A percentile compares a stretch with the other conserved stretches of the same genome.
Conservation (phyloP, 345 rosid species). For the Eucalyptus tenuipes region DNA sequence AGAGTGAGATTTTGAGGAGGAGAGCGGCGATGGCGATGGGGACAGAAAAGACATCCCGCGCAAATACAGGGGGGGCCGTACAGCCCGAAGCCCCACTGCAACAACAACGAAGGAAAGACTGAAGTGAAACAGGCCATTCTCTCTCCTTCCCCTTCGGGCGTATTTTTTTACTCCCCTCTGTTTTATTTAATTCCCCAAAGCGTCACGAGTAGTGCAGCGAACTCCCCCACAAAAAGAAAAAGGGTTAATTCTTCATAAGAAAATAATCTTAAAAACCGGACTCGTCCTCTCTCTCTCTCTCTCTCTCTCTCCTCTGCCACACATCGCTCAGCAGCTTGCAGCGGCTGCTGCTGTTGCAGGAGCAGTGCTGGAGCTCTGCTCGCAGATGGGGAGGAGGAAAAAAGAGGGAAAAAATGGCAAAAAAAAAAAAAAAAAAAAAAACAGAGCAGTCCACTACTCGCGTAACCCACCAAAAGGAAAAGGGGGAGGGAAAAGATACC, state of each 20-base stretch:
- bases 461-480: background rate
- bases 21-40: constrained; percentile 4
- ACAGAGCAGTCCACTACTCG: background rate
- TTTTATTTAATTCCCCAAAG: background rate
- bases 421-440: background rate
- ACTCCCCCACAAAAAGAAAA: background rate
- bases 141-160: background rate
- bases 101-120: background rate
- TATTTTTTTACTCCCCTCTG: background rate
- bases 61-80: constrained; percentile 41
- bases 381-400: background rate
- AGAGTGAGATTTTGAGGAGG: constrained; percentile 11
- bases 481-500: background rate
- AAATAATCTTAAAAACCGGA: background rate
- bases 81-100: background rate
- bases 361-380: background rate
- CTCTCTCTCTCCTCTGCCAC: background rate
- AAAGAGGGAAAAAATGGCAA: no score
- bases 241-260: background rate
- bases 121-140: background rate
- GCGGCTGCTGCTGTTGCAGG: constrained; percentile 4
- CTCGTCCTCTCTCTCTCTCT: background rate
- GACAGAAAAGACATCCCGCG: constrained; percentile 63
- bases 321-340: background rate
- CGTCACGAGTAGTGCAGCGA: background rate